Base-by-base conservation (phyloP, 2,329 filamentous ascomycete species). In the Fusarium sp. region DNA sequence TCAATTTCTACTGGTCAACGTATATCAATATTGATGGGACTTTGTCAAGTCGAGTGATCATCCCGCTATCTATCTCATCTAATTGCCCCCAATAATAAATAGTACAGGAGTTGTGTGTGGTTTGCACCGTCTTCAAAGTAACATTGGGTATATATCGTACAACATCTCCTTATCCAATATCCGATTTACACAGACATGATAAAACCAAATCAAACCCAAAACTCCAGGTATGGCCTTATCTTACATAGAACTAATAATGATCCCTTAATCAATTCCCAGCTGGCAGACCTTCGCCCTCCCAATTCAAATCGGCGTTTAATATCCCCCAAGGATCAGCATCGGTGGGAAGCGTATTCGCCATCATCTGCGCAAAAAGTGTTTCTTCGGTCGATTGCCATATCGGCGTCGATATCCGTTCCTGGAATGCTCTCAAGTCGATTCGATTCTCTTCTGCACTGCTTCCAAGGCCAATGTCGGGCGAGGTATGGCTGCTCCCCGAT, bases 361-460 rank as follows among this genome's bases (percentile, higher is more conserved):
- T 59, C 38, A 77, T 71, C 28, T 78, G 74, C 15, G 70, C 70
- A 31, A 77, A 75, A 8, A 80, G 58, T 0, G 71, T 66, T 21
- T 78, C 75, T 34, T 79, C 78, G 7, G 75, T 73, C 7, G 67
- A 55, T 33, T 74, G 72, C 78, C 78, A 80, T 24, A 76, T 52
- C 1, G 77, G 76, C 17, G 72, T 73, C 15, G 69, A 45, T 6
- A 76, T 70, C 6, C 77, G 76, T 6, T 74, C 78, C 54, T 79
- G 78, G 13, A 80, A 76, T 7, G 73, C 62, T 26, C 78, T 70
- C 28, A 80, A 53, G 36, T 80, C 77, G 22, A 80, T 67, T 19
- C 76, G 70, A 38, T 80, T 80, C 56, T 80, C 79, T 54, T 80
- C 79, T 7, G 68, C 69, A 14, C 75, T 79, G 65, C 78, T 80